Base-by-base conservation (phyloP, 768 basidiomycete species). In the Xerocomellus chrysenteron region DNA sequence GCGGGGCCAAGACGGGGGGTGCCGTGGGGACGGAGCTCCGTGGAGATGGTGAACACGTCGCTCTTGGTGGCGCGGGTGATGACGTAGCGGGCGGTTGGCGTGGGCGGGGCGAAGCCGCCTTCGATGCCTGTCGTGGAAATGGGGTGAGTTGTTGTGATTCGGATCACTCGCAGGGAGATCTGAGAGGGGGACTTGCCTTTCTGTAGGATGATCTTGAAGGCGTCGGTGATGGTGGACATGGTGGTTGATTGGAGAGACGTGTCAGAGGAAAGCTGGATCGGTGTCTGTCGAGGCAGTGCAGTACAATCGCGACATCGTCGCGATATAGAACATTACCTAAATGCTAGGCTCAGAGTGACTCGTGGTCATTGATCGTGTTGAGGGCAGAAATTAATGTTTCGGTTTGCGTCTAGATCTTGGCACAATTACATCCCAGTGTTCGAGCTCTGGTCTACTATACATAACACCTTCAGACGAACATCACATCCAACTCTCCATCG, bases 21-120 rank as follows among this genome's bases (percentile, higher is more conserved):
- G 4, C 86, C 86, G 7, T 74, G 65, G 0, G 73, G 68, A 43
- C 88, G 84, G 9, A 77, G 58, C 3, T 80, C 75, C 14, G 80
- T 73, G 16, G 76, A 65, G 63, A 90, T 72, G 28, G 72, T 64
- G 48, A 90, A 75, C 24, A 62, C 57, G 14, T 74, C 40, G 45
- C 75, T 70, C 8, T 62, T 64, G 2, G 75, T 45, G 14, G 44
- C 4, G 45, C 78, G 74, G 21, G 82, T 79, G 60, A 92, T 63
- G 26, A 76, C 76, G 66, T 82, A 75, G 63, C 86, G 72, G 14
- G 81, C 82, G 28, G 72, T 72, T 4, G 87, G 84, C 8, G 76
- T 84, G 4, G 90, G 84, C 0, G 88, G 86, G 13, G 82, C 83
- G 65, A 92, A 88, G 41, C 90, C 90, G 32, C 90, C 90, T 13